phyloP scores from a whole-genome alignment of 176 grass and related monocot genomes.

The Puya raimondii region DNA sequence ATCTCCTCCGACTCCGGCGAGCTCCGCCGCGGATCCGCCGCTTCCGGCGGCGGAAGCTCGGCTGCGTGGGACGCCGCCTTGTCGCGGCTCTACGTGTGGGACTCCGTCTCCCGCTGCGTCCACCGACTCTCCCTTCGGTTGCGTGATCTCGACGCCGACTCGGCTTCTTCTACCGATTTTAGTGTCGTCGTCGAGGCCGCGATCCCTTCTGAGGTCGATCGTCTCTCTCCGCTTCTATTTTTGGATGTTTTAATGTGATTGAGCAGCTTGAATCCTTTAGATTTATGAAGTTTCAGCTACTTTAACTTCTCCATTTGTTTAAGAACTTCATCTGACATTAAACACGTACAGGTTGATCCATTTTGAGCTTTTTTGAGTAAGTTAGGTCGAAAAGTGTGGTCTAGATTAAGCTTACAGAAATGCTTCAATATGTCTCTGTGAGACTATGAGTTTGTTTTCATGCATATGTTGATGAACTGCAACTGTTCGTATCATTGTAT shows the following conservation, averaged over 20 bases:
- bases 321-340: too few relatives aligned
- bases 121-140: conserved; percentile 61
- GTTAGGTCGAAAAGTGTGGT: too few relatives aligned
- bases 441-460: too few relatives aligned
- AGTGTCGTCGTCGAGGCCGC: conserved; percentile 57
- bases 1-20: not conserved
- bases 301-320: not conserved
- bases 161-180: conserved; percentile 15
- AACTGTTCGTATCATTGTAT: too few relatives aligned
- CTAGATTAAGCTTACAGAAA: too few relatives aligned
- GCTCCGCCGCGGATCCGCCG: not conserved
- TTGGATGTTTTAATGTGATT: not conserved
- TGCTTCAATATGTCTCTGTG: too few relatives aligned
- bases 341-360: too few relatives aligned
- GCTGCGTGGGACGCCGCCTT: conserved; percentile 57
- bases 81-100: conserved; percentile 75
- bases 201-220: conserved; percentile 61
- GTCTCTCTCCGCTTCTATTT: not conserved
- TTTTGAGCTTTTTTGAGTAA: too few relatives aligned
- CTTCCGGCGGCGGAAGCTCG: conserved; percentile 13
- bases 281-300: not conserved
- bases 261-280: not conserved
- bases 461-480: too few relatives aligned
- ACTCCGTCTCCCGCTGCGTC: conserved; percentile 28
- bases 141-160: conserved; percentile 37